Evolutionary conservation across 352 stramenopile species (phyloP).

Genomic region (Halophytophthora batemanensis): DNA sequence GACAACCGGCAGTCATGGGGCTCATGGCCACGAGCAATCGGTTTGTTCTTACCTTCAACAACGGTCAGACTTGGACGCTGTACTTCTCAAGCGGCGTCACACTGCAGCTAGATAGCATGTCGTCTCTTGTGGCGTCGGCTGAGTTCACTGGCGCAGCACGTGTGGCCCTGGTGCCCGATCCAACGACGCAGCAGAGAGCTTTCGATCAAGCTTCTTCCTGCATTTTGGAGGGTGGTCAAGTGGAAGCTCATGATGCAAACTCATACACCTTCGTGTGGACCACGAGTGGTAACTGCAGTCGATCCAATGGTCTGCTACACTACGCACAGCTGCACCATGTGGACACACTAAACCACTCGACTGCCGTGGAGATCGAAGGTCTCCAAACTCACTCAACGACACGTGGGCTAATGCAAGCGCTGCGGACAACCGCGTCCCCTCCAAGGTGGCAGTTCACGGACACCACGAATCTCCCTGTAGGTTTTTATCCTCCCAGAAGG

Average conservation of each 20-base stretch:
- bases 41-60: conserved; percentile 38
- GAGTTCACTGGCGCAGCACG: conserved; percentile 20
- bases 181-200: conserved; percentile 9
- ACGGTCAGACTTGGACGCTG: conserved; percentile 38
- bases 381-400: conserved; percentile 34
- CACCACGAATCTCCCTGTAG: conserved; percentile 15
- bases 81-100: conserved; percentile 29
- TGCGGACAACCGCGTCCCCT: conserved; percentile 23
- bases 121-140: conserved; percentile 11
- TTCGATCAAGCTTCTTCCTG: conserved; percentile 26
- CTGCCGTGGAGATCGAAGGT: conserved; percentile 14
- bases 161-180: conserved; percentile 14
- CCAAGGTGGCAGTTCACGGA: conserved; percentile 35
- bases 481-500: conserved; percentile 31
- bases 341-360: conserved; percentile 38
- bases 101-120: conserved; percentile 18
- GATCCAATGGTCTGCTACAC: conserved; percentile 32
- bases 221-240: conserved; percentile 30
- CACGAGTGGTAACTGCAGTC: conserved; percentile 30
- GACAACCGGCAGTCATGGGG: conserved; percentile 3
- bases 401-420: conserved; percentile 33
- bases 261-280: conserved; percentile 44
- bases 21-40: conserved; percentile 14
- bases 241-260: conserved; percentile 25
- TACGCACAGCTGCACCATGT: conserved; percentile 42